Conservation (phyloP, 2,329 filamentous ascomycete species). For the Fusarium temperatum region DNA sequence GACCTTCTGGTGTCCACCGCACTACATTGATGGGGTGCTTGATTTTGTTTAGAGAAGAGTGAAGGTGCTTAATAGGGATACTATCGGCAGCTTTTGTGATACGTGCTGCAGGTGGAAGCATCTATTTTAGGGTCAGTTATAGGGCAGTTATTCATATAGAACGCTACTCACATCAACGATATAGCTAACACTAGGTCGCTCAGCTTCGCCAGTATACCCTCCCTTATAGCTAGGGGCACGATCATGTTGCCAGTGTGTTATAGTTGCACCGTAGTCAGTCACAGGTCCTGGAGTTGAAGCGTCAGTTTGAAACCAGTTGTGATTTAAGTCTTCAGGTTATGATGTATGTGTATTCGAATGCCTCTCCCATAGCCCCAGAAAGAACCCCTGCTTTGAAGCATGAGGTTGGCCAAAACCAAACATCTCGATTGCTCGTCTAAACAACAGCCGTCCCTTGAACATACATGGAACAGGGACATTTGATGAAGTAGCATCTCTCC, state of each 20-base stretch:
- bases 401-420: background rate
- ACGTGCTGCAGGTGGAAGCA: conserved; percentile 85
- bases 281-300: conserved; percentile 72
- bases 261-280: conserved; percentile 90
- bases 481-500: background rate
- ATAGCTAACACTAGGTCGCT: conserved; percentile 88
- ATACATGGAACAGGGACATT: background rate
- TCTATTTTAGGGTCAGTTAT: conserved; percentile 59
- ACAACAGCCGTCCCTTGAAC: background rate
- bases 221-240: conserved; percentile 75
- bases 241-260: conserved; percentile 91
- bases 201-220: conserved; percentile 75
- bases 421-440: background rate
- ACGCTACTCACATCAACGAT: conserved; percentile 77
- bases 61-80: conserved; percentile 92
- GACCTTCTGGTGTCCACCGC: conserved; percentile 95
- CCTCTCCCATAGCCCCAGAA: background rate
- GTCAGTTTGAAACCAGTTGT: conserved; percentile 32
- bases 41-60: conserved; percentile 98
- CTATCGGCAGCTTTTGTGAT: conserved; percentile 81
- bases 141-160: background rate
- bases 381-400: background rate
- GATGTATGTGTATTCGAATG: background rate
- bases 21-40: conserved; percentile 98
- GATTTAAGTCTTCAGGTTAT: conserved; percentile 12